phyloP scores from a whole-genome alignment of 2,329 filamentous ascomycete genomes.

The Atkinsonella texensis region DNA sequence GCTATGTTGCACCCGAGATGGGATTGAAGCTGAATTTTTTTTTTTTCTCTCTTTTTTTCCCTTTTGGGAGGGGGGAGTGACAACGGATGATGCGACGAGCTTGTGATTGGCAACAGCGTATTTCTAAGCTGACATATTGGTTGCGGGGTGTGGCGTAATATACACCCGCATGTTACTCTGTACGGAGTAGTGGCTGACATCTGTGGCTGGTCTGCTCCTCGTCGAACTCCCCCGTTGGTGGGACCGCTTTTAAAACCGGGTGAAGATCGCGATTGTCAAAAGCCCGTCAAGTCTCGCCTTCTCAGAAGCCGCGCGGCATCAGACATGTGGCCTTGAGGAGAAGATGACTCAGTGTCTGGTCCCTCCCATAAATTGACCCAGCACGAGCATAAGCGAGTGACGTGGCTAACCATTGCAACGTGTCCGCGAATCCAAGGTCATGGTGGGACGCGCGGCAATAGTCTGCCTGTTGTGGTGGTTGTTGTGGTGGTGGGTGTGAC shows the following conservation, averaged over 20 bases:
- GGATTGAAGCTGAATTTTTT: not conserved
- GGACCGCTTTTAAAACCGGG: too few species aligned
- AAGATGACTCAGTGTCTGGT: too few species aligned
- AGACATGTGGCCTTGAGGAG: too few species aligned
- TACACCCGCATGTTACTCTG: not conserved
- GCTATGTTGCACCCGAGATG: not conserved
- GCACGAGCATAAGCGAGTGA: not conserved
- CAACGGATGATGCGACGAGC: constrained; percentile 40
- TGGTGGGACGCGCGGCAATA: not conserved
- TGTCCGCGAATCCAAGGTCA: not conserved
- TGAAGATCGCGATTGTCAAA: too few species aligned
- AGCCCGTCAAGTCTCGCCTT: too few species aligned
- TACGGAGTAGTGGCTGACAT: too few species aligned
- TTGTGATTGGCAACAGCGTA: not conserved
- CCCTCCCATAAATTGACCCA: too few species aligned
- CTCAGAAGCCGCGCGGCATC: too few species aligned
- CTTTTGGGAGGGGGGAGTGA: not conserved
- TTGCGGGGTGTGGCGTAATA: not conserved
- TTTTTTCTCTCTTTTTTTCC: not conserved
- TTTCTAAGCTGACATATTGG: not conserved
- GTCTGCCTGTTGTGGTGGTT: not conserved
- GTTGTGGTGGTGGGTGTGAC: too few species aligned
- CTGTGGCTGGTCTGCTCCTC: too few species aligned
- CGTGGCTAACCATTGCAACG: not conserved
- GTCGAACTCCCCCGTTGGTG: too few species aligned